A percentile compares a stretch with the other conserved stretches of the same genome.
These are phyloP conservation scores for Arabidopsis arenosa DNA, from an alignment of 345 rosid species.

Conservation along the genomic window DNA sequence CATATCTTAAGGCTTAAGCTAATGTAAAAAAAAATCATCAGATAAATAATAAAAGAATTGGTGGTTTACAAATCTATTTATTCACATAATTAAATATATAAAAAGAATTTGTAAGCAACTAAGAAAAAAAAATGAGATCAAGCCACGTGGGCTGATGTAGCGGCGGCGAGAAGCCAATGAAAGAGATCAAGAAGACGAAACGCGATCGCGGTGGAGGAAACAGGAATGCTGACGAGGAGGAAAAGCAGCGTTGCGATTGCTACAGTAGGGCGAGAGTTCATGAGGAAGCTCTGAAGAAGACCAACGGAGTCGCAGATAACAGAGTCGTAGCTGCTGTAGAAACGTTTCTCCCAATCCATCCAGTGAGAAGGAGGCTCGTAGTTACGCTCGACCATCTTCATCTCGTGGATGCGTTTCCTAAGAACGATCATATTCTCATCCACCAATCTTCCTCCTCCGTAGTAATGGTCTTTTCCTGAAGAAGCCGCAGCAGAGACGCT, in stretches of 20 bases:
- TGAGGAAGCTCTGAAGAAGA: slow-evolving; percentile 55
- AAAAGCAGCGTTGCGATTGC: slow-evolving; percentile 55
- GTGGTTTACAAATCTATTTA: background rate
- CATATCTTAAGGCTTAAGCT: background rate
- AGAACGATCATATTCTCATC: slow-evolving; percentile 72
- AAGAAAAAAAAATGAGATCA: background rate
- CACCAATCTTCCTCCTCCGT: slow-evolving; percentile 49
- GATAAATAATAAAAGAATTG: background rate
- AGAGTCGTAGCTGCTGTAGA: slow-evolving; percentile 53
- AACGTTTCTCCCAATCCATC: slow-evolving; percentile 80
- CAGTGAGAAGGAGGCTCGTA: slow-evolving; percentile 69
- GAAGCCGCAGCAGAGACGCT: slow-evolving; percentile 23
- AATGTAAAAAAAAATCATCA: background rate
- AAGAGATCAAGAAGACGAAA: slow-evolving; percentile 39
- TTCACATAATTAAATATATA: background rate
- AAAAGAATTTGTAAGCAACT: background rate
- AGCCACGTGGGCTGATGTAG: slow-evolving; percentile 16
- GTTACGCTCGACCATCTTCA: slow-evolving; percentile 68
- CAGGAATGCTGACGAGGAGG: slow-evolving; percentile 56
- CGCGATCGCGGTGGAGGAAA: slow-evolving; percentile 45
- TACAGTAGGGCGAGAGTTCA: slow-evolving; percentile 65
- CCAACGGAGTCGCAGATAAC: slow-evolving; percentile 59
- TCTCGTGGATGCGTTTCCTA: slow-evolving; percentile 61
- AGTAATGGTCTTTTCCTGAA: slow-evolving; percentile 36
- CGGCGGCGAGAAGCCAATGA: slow-evolving; percentile 30